These are phyloP conservation scores for Claviceps quebecensis DNA, from an alignment of 2,329 filamentous ascomycete species.

Conservation along the genomic window DNA sequence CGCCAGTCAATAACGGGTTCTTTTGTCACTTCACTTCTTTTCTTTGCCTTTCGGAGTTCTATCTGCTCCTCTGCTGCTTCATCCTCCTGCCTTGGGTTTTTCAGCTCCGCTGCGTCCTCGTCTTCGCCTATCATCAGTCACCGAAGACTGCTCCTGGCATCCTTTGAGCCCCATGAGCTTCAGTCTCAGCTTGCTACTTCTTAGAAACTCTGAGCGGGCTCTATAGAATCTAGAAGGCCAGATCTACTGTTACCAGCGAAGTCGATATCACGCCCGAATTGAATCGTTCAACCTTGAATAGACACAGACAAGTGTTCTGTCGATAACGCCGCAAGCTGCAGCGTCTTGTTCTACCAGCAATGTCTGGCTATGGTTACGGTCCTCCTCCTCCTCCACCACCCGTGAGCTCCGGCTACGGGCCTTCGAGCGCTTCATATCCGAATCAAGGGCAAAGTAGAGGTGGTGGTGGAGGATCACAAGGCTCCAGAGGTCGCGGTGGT, in stretches of 20 bases:
- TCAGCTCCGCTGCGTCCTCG: neutral
- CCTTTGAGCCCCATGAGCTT: neutral
- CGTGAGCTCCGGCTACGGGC: conserved; percentile 23
- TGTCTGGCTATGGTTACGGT: conserved; percentile 38
- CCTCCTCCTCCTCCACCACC: conserved; percentile 34
- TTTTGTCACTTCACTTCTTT: neutral
- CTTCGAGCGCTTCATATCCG: conserved; percentile 24
- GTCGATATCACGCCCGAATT: neutral
- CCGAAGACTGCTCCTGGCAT: neutral
- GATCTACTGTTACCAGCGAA: neutral
- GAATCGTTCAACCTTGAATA: neutral
- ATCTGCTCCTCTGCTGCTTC: neutral
- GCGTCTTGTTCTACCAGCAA: conserved; percentile 11
- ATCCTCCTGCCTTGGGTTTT: neutral
- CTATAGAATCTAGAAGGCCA: neutral
- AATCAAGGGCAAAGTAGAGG: conserved; percentile 25
- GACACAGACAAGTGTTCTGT: conserved; percentile 11
- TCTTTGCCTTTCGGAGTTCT: neutral
- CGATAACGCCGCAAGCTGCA: conserved; percentile 4
- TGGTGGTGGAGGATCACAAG: conserved; percentile 22
- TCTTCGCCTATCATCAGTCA: neutral
- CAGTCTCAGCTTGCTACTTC: neutral
- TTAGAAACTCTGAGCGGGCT: neutral
- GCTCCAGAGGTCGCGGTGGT: conserved; percentile 25
- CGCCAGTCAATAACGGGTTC: neutral